phyloP scores from a whole-genome alignment of 2,329 filamentous ascomycete species.

The Juglanconis sp. region DNA sequence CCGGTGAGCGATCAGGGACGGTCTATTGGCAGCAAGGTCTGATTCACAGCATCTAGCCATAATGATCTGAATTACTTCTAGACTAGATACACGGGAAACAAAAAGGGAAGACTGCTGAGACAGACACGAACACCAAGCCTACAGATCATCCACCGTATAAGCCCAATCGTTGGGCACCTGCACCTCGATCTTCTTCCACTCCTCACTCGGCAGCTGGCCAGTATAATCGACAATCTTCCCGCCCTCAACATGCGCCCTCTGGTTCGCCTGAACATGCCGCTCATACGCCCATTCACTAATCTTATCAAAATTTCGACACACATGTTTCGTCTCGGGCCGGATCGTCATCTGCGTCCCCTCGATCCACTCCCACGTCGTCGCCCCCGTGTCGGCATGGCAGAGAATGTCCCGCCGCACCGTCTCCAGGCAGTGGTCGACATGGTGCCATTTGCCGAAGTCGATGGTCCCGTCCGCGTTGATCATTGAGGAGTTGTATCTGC shows the following conservation, averaged over 20 bases:
- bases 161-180: slow-evolving; percentile 4
- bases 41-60: neutral
- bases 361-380: slow-evolving; percentile 11
- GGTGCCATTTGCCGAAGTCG: slow-evolving; percentile 7
- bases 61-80: no score
- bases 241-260: slow-evolving; percentile 7
- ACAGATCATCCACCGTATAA: slow-evolving; percentile 3
- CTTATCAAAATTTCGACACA: slow-evolving; percentile 5
- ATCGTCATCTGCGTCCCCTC: slow-evolving; percentile 6
- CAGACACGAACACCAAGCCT: neutral
- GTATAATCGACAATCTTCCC: slow-evolving; percentile 9
- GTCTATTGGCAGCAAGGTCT: neutral
- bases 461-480: slow-evolving; percentile 1
- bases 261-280: neutral
- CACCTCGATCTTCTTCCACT: slow-evolving; percentile 6
- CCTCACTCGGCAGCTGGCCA: neutral
- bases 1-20: neutral
- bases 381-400: slow-evolving; percentile 8
- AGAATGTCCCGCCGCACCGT: slow-evolving; percentile 8
- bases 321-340: slow-evolving; percentile 3
- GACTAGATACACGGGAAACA: neutral
- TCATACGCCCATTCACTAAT: slow-evolving; percentile 13
- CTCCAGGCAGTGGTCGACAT: slow-evolving; percentile 12
- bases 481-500: slow-evolving; percentile 8
- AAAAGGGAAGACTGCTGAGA: neutral